A percentile compares a stretch with the other conserved stretches of the same genome.
phyloP scores from a whole-genome alignment of 345 rosid genomes.

The Moricandia moricandioides region DNA sequence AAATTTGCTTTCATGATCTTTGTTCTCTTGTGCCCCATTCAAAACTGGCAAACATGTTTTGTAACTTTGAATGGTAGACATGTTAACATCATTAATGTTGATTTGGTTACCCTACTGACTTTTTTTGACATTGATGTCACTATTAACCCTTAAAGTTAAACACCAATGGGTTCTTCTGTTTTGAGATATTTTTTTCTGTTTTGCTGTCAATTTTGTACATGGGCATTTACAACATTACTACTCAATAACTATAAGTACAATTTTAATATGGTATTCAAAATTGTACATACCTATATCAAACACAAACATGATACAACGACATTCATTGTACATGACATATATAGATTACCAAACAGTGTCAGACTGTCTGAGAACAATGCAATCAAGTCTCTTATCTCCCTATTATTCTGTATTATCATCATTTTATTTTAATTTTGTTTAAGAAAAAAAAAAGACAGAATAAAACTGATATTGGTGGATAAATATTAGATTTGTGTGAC shows the following conservation, averaged over 20 bases:
- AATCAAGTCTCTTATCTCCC: neutral
- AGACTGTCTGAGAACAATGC: neutral
- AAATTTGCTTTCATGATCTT: conserved; percentile 19
- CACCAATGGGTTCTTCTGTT: neutral
- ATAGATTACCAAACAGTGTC: neutral
- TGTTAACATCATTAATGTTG: neutral
- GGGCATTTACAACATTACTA: neutral
- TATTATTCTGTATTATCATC: conserved; percentile 11
- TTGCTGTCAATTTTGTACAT: neutral
- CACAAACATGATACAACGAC: neutral
- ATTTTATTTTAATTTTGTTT: neutral
- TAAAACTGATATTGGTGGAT: neutral
- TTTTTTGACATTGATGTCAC: neutral
- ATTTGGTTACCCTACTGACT: neutral
- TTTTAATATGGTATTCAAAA: neutral
- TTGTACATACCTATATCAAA: neutral
- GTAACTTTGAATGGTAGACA: neutral
- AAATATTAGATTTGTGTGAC: conserved; percentile 14
- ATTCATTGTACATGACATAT: neutral
- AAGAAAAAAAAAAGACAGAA: neutral
- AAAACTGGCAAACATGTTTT: neutral
- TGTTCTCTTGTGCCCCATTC: conserved; percentile 6
- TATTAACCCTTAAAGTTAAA: neutral
- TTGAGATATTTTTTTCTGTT: neutral
- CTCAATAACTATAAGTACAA: neutral